These are phyloP conservation scores for Globisporangium lucens DNA, from an alignment of 352 stramenopile genomes.

Conservation along the genomic window DNA sequence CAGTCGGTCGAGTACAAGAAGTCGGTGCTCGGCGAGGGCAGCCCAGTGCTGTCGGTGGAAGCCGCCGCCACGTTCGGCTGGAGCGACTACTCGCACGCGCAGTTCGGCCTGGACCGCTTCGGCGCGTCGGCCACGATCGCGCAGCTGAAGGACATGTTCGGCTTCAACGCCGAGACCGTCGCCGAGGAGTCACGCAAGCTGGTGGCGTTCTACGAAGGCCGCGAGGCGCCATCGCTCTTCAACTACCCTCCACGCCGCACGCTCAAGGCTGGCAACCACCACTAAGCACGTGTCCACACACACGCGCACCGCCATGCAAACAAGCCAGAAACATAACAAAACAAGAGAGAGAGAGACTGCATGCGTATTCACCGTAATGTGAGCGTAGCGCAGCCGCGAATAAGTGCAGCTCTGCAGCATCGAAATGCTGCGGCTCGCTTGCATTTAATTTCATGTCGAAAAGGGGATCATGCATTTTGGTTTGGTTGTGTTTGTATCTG, in stretches of 20 bases:
- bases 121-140: slow-evolving; percentile 85
- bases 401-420: neutral
- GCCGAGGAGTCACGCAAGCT: slow-evolving; percentile 89
- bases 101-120: slow-evolving; percentile 90
- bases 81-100: slow-evolving; percentile 94
- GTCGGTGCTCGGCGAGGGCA: slow-evolving; percentile 91
- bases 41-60: slow-evolving; percentile 96
- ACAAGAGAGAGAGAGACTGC: neutral
- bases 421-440: neutral
- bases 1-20: slow-evolving; percentile 96
- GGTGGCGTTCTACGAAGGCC: slow-evolving; percentile 90
- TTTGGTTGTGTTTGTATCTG: neutral
- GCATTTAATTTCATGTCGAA: slow-evolving; percentile 1
- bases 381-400: neutral
- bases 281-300: slow-evolving; percentile 36
- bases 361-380: neutral
- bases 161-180: slow-evolving; percentile 95
- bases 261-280: slow-evolving; percentile 48
- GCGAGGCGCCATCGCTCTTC: slow-evolving; percentile 65
- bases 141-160: slow-evolving; percentile 93
- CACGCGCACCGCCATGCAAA: neutral
- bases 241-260: slow-evolving; percentile 61
- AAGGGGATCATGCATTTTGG: neutral
- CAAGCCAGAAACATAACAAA: neutral
- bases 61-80: slow-evolving; percentile 93